Base-by-base conservation (phyloP, 306 rosid species). In the Fragaria nilgerrensis region DNA sequence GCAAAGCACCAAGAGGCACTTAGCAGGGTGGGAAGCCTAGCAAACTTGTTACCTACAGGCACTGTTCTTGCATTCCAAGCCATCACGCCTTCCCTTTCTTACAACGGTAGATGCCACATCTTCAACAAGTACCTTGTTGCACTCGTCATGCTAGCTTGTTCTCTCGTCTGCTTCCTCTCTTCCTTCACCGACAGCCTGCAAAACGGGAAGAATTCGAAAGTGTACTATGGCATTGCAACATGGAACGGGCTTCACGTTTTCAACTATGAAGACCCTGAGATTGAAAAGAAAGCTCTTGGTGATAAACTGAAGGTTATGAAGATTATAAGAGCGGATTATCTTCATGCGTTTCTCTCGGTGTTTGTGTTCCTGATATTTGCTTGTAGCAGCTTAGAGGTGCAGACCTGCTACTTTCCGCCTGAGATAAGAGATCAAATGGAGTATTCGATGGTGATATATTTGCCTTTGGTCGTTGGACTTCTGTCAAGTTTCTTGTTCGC, bases 311-410 rank as follows among this genome's bases (percentile, higher is more conserved):
- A 65, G n/a, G 48, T 27, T 32, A 56, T 58, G 19, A 62, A 25
- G 37, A 29, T 82, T 6, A 17, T 27, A 2, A 0, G 14, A 5
- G 61, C 4, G 11, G 90, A 84, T 52, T 80, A 80, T 7, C 63
- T 84, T 17, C 88, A 87, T 32, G 88, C 87, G 7, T 79, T 83
- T 7, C 41, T 65, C 20, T 82, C 91, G 0, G 47, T 70, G 7
- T 10, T 83, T 12, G 80, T 87, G 81, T 90, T 90, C 84, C 72
- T 85, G 39, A 13, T 84, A 14, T 82, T 87, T 72, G 87, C 88
- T 63, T 7, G 80, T 6, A 75, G 87, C 66, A 67, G 82, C 79
- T 70, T 86, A 7, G 74, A 81, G 8, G 85, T 86, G 58, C 87
- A 84, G 41, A 47, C 56, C 14, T 90, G 90, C 79, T 82, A 76